Conservation (phyloP, 1,284 basidiomycete species). For the Mrakiaceae sp. region DNA sequence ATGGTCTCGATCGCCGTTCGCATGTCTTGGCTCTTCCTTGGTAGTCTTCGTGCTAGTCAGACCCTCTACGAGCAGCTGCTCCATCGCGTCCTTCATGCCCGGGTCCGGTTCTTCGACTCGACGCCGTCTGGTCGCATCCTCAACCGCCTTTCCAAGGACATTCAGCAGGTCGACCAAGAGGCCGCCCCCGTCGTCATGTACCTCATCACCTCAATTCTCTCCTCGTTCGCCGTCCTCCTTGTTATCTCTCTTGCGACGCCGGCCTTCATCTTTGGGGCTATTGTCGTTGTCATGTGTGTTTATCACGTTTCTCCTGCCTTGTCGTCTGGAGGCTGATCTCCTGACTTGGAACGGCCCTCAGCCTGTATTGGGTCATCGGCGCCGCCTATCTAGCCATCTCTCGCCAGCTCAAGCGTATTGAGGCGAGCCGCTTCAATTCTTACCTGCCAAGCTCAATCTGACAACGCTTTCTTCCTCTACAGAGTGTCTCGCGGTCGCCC, state of each 20-base stretch:
- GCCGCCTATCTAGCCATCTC: constrained; percentile 38
- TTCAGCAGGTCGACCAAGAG: constrained; percentile 41
- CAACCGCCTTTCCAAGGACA: constrained; percentile 40
- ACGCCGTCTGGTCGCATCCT: constrained; percentile 40
- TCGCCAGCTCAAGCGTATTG: constrained; percentile 45
- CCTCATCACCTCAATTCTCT: constrained; percentile 6
- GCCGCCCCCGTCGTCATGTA: constrained; percentile 29
- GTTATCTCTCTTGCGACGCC: constrained; percentile 33
- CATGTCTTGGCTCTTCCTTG: constrained; percentile 27
- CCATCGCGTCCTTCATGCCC: constrained; percentile 22
- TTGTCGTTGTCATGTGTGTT: constrained; percentile 29
- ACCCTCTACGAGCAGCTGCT: constrained; percentile 29
- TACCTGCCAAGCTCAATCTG: too few species aligned
- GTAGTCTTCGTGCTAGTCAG: constrained; percentile 28
- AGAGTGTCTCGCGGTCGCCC: constrained; percentile 41
- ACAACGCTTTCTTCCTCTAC: too few species aligned
- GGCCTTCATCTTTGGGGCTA: constrained; percentile 34
- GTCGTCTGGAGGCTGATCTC: too few species aligned
- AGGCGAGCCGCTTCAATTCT: constrained; percentile 19
- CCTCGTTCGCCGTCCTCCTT: constrained; percentile 25
- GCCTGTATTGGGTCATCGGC: constrained; percentile 36
- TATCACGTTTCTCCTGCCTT: too few species aligned
- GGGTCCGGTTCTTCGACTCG: constrained; percentile 33
- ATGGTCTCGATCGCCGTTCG: constrained; percentile 28
- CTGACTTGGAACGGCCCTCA: background rate